Evolutionary conservation across 2,329 filamentous ascomycete genomes (phyloP).

Genomic region (Fusarium albidum): DNA sequence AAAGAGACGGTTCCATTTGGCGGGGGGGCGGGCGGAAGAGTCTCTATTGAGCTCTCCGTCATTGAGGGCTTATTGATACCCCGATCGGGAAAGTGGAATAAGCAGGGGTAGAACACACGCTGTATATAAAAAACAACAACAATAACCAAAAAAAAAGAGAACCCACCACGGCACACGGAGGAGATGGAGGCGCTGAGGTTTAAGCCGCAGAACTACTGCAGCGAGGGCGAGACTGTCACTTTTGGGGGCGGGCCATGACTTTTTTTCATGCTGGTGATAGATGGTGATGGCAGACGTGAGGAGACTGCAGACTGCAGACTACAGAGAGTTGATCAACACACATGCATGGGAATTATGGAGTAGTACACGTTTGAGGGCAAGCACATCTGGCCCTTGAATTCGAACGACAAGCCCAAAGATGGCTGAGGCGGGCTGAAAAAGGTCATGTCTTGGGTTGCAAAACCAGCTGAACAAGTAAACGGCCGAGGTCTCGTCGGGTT

Average conservation of each 20-base stretch:
- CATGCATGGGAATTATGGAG: too few relatives aligned
- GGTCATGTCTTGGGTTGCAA: too few relatives aligned
- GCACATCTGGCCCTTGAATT: too few relatives aligned
- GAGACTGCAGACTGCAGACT: too few relatives aligned
- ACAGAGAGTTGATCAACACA: too few relatives aligned
- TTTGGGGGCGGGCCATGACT: not conserved
- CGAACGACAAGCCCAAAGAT: too few relatives aligned
- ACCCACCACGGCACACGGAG: not conserved
- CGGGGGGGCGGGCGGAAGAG: constrained; percentile 4
- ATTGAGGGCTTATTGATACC: constrained; percentile 47
- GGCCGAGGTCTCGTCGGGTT: too few relatives aligned
- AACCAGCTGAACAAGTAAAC: too few relatives aligned
- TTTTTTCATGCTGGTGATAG: too few relatives aligned
- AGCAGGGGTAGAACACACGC: not conserved
- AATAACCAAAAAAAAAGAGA: too few relatives aligned
- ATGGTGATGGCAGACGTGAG: not conserved
- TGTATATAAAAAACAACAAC: constrained; percentile 8
- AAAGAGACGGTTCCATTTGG: constrained; percentile 10
- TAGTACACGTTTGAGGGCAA: too few relatives aligned
- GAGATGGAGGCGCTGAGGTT: constrained; percentile 2
- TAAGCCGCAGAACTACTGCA: constrained; percentile 5
- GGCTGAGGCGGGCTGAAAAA: too few relatives aligned
- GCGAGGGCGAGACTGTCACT: not conserved
- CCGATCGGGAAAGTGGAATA: constrained; percentile 41
- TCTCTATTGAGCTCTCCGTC: constrained; percentile 31